These are phyloP conservation scores for Echium plantagineum DNA, from an alignment of 257 asterid species.

Conservation along the genomic window DNA sequence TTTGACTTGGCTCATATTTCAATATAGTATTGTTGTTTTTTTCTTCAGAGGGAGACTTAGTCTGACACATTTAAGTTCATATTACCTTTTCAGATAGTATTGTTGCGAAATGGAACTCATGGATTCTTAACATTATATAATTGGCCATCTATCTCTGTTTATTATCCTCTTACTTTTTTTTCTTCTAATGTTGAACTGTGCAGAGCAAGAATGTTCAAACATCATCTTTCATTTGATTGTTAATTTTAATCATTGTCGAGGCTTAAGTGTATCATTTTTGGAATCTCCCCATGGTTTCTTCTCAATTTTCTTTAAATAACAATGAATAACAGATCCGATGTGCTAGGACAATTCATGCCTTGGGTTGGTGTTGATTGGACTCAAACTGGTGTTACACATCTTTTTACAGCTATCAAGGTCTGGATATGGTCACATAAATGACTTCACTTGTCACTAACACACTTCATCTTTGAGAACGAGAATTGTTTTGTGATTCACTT, in stretches of 20 bases:
- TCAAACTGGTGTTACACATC: conserved; percentile 71
- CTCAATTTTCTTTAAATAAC: conserved; percentile 3
- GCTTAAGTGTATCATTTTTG: background rate
- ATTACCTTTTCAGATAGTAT: too few relatives aligned
- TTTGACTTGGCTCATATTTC: too few relatives aligned
- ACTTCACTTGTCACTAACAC: background rate
- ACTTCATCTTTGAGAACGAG: background rate
- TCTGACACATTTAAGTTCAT: too few relatives aligned
- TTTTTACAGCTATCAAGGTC: conserved; percentile 76
- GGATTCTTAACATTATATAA: too few relatives aligned
- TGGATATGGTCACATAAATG: background rate
- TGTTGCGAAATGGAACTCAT: too few relatives aligned
- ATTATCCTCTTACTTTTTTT: too few relatives aligned
- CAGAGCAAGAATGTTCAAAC: too few relatives aligned
- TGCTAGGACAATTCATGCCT: conserved; percentile 83
- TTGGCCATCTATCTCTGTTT: too few relatives aligned
- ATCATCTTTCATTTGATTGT: background rate
- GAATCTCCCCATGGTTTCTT: background rate
- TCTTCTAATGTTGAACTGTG: too few relatives aligned
- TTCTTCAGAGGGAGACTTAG: too few relatives aligned
- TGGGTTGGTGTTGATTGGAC: conserved; percentile 85
- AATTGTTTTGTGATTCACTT: background rate
- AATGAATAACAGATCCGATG: conserved; percentile 51
- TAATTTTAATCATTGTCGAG: too few relatives aligned
- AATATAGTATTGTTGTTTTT: too few relatives aligned